These are phyloP conservation scores for Daldinia sp. DNA, from an alignment of 2,329 filamentous ascomycete genomes.

Conservation along the genomic window DNA sequence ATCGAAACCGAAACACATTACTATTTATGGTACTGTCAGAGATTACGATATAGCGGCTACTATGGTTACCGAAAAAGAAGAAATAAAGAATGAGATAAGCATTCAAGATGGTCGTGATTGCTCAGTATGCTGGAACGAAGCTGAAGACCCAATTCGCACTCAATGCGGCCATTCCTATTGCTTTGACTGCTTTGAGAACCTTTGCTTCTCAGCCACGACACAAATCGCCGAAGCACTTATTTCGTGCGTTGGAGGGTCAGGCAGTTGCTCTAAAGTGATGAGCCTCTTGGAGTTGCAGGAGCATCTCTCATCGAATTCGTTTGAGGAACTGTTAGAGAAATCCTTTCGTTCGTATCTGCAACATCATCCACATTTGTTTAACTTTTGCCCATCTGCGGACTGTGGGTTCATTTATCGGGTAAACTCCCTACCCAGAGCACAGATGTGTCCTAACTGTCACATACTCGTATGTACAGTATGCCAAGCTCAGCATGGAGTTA, in stretches of 20 bases:
- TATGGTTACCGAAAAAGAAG: constrained; percentile 18
- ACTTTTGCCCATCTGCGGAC: constrained; percentile 54
- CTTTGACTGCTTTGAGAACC: constrained; percentile 50
- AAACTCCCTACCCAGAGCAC: constrained; percentile 21
- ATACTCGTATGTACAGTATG: constrained; percentile 49
- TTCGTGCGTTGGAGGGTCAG: constrained; percentile 38
- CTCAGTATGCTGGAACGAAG: constrained; percentile 49
- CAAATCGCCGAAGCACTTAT: constrained; percentile 32
- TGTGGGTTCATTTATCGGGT: constrained; percentile 54
- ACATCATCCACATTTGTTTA: constrained; percentile 45
- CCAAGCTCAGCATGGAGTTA: constrained; percentile 45
- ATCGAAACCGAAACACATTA: constrained; percentile 46
- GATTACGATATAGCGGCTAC: constrained; percentile 34
- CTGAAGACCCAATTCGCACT: constrained; percentile 49
- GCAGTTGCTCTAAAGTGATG: constrained; percentile 40
- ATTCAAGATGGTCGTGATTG: constrained; percentile 36
- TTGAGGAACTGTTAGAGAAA: constrained; percentile 50
- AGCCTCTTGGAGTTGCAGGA: constrained; percentile 43
- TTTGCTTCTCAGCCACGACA: constrained; percentile 40
- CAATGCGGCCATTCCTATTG: constrained; percentile 55
- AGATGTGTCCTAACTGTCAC: constrained; percentile 51
- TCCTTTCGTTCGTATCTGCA: constrained; percentile 50
- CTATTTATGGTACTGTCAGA: constrained; percentile 41
- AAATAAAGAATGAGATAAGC: background rate
- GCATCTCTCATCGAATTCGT: constrained; percentile 44